Evolutionary conservation across 768 basidiomycete species (phyloP).

Genomic region (Lactarius indigo): DNA sequence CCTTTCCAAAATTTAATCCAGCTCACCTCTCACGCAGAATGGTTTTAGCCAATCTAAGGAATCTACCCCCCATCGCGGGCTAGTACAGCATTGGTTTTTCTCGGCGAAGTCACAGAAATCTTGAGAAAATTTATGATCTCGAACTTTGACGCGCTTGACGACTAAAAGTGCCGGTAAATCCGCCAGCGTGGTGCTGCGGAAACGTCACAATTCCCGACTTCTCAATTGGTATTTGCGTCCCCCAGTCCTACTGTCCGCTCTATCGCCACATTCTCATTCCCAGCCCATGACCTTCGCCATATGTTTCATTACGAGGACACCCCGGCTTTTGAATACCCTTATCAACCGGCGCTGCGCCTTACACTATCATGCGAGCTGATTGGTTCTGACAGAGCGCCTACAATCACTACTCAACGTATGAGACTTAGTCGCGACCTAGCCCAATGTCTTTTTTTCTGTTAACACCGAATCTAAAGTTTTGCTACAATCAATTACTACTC

Average conservation of each 20-base stretch:
- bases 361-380: background rate
- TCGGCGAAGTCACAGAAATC: background rate
- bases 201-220: background rate
- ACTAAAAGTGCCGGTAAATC: background rate
- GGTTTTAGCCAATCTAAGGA: background rate
- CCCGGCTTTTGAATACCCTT: background rate
- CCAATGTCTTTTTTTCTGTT: background rate
- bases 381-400: background rate
- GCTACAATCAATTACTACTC: background rate
- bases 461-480: background rate
- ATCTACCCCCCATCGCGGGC: background rate
- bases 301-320: background rate
- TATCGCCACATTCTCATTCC: background rate
- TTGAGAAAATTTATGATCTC: background rate
- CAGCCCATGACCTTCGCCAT: background rate
- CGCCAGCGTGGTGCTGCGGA: background rate
- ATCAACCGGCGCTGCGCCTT: background rate
- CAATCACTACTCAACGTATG: background rate
- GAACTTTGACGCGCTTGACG: no score
- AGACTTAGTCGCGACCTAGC: background rate
- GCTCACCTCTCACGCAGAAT: background rate
- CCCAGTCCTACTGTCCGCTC: background rate
- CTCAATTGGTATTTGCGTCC: background rate
- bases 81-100: background rate
- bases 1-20: background rate